These are phyloP conservation scores for Aciculoconidium aculeatum DNA, from an alignment of 805 yeast genomes.

Conservation along the genomic window DNA sequence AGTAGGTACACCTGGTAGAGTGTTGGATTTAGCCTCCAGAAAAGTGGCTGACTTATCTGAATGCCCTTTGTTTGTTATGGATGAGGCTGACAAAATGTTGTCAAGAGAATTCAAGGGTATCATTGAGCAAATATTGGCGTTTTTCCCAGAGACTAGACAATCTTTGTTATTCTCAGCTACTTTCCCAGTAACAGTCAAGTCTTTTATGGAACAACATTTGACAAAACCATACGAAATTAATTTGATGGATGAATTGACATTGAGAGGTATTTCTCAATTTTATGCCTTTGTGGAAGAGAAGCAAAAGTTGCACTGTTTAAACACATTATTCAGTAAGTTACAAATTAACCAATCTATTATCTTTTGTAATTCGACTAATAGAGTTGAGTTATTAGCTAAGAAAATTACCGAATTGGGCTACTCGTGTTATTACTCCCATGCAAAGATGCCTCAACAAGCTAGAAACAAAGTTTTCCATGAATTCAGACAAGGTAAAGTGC, in stretches of 20 bases:
- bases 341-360: conserved; percentile 96
- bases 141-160: conserved; percentile 68
- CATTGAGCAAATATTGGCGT: conserved; percentile 77
- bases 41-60: conserved; percentile 79
- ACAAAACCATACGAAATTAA: conserved; percentile 92
- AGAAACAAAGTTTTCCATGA: conserved; percentile 98
- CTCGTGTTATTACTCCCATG: conserved; percentile 95
- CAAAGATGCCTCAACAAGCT: conserved; percentile 94
- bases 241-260: conserved; percentile 94
- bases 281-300: conserved; percentile 98
- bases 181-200: conserved; percentile 89
- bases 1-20: conserved; percentile 98
- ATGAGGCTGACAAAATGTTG: conserved; percentile 97
- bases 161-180: conserved; percentile 90
- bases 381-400: conserved; percentile 93
- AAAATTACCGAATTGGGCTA: conserved; percentile 95
- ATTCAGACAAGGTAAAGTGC: conserved; percentile 95
- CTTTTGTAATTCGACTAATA: conserved; percentile 92
- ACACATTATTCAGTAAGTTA: conserved; percentile 88
- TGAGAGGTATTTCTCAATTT: conserved; percentile 94
- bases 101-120: conserved; percentile 83
- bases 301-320: conserved; percentile 92
- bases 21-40: conserved; percentile 87
- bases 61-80: conserved; percentile 90
- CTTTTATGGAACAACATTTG: conserved; percentile 86